A percentile compares a stretch with the other conserved stretches of the same genome.
Conservation (phyloP, 495 filamentous ascomycete genomes). For the Aspergillus bertholletiae region DNA sequence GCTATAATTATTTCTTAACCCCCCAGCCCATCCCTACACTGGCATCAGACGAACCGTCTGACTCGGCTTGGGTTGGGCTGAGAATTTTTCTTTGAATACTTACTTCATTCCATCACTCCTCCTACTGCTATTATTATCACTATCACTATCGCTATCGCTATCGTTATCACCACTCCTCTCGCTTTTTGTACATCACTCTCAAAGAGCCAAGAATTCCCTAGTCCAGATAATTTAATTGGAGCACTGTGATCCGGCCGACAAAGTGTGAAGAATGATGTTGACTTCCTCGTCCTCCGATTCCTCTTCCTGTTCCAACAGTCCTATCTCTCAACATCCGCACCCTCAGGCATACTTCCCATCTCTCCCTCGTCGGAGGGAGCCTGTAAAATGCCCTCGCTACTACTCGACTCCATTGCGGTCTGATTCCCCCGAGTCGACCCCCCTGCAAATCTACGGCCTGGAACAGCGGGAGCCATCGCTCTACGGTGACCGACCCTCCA, state of each 20-base stretch:
- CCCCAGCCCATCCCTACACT: slow-evolving; percentile 11
- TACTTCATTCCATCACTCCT: not conserved
- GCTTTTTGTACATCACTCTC: not conserved
- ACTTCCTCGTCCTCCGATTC: slow-evolving; percentile 29
- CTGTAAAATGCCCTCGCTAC: slow-evolving; percentile 32
- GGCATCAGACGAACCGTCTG: slow-evolving; percentile 14
- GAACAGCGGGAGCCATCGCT: slow-evolving; percentile 39
- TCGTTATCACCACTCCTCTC: not conserved
- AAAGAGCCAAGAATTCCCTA: not conserved
- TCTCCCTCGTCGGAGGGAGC: slow-evolving; percentile 24
- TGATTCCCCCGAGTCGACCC: slow-evolving; percentile 28
- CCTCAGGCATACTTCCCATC: slow-evolving; percentile 26
- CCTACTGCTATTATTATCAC: no score
- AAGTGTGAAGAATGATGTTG: slow-evolving; percentile 18
- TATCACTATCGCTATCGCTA: not conserved
- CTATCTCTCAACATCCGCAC: slow-evolving; percentile 28
- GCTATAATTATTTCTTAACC: slow-evolving; percentile 20
- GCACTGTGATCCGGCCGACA: not conserved
- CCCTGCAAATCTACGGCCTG: slow-evolving; percentile 35
- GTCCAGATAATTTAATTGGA: not conserved
- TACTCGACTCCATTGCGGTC: slow-evolving; percentile 39
- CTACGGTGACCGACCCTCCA: slow-evolving; percentile 21
- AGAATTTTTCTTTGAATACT: not conserved
- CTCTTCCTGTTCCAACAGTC: slow-evolving; percentile 27
- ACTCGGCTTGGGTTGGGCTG: slow-evolving; percentile 8